Evolutionary conservation across 371 early-diverging fungal species (phyloP), one percentile per base, ranked within the genome.

Genomic region (Mortierella sp.): DNA sequence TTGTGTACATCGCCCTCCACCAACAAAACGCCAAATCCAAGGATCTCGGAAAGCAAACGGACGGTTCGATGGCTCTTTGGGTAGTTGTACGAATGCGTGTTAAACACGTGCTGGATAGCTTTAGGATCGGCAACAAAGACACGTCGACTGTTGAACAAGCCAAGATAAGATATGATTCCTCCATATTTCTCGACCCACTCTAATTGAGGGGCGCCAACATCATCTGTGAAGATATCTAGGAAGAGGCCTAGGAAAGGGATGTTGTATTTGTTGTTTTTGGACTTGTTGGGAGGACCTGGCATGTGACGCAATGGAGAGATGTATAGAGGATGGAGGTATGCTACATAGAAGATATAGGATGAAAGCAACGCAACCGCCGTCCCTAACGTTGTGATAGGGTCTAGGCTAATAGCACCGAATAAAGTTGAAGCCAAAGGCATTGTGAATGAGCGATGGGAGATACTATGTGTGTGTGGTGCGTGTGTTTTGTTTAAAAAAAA

Each of bases 1-100:
- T 86, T 85, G 76, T 93, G 93, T 0, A 61, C 82, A 47, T 82
- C 85, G 0, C 92, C 93, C 77, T 92, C 92, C 0, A 88, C 85
- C 10, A 90, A 70, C 47, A 93, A 62, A 6, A 93, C 69, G 8
- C 93, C 92, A 22, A 85, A 59, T 5, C 93, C 92, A 9, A 90
- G 33, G 8, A 91, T 66, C n/a, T 70, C 68, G 3, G 68, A 65
- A 24, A 91, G 60, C 38, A 87, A 67, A 7, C 65, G 62, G 1
- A 69, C 59, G 4, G 81, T 53, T 2, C 67, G 68, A 3, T 69
- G 71, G 19, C 87, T 70, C 69, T 90, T 91, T n/a, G 76, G 59
- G 59, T 86, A 93, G 11, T 87, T 86, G 70, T 90, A 89, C 13
- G 85, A 84, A 48, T 89, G 63, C 2, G 87, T 78, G 0, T 76